A percentile compares a stretch with the other conserved stretches of the same genome.
phyloP scores from a whole-genome alignment of 345 rosid genomes.

The Lumnitzera littorea region DNA sequence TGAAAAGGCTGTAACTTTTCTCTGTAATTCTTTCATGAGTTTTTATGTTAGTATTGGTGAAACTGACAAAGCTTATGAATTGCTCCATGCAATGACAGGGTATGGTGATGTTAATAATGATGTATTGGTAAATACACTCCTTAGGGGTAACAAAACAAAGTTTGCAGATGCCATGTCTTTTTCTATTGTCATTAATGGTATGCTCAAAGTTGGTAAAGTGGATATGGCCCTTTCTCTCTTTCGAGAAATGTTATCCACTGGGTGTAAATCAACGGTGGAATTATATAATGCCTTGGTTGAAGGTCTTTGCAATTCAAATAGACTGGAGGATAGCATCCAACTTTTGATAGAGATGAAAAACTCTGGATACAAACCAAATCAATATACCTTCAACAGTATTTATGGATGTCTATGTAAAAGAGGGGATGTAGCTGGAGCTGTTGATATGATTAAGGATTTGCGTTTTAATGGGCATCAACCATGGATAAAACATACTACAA shows the following conservation, averaged over 20 bases:
- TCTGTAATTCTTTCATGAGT: slow-evolving; percentile 40
- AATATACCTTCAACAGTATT: slow-evolving; percentile 57
- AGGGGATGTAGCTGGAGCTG: slow-evolving; percentile 50
- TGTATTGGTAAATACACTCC: slow-evolving; percentile 16
- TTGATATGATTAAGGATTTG: slow-evolving; percentile 56
- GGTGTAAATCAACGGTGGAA: slow-evolving; percentile 29
- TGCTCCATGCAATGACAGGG: slow-evolving; percentile 39
- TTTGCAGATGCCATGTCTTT: slow-evolving; percentile 37
- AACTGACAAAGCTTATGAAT: slow-evolving; percentile 42
- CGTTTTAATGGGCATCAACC: slow-evolving; percentile 68
- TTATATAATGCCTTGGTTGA: slow-evolving; percentile 53
- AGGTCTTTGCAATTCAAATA: slow-evolving; percentile 55
- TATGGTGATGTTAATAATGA: slow-evolving; percentile 17
- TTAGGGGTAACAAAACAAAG: slow-evolving; percentile 23
- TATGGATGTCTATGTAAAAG: slow-evolving; percentile 65
- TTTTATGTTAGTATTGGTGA: slow-evolving; percentile 27
- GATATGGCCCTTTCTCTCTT: slow-evolving; percentile 59
- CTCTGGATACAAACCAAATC: slow-evolving; percentile 51
- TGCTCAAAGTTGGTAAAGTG: slow-evolving; percentile 39
- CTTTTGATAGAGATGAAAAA: slow-evolving; percentile 56
- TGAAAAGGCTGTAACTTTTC: slow-evolving; percentile 33
- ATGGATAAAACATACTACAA: slow-evolving; percentile 69
- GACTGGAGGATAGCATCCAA: slow-evolving; percentile 52
- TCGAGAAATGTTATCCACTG: slow-evolving; percentile 36
- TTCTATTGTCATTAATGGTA: slow-evolving; percentile 38